Conservation (phyloP, 2,329 filamentous ascomycete genomes). For the Gremmenia infestans region DNA sequence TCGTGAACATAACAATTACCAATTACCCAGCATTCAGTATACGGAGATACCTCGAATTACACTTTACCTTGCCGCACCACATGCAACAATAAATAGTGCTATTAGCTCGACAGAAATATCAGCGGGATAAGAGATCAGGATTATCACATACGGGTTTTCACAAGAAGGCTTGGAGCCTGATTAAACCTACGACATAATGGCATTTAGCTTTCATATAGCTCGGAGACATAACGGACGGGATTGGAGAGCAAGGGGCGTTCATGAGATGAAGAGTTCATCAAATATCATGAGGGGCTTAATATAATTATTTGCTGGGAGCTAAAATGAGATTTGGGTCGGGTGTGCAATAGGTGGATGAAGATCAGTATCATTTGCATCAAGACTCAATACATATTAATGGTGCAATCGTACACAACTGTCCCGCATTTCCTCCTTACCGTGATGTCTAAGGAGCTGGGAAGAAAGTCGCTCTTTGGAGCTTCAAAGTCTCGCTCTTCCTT, state of each 20-base stretch:
- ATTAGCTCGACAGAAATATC: not conserved
- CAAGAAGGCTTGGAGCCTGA: not conserved
- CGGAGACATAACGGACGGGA: not conserved
- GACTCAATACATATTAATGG: too few relatives aligned
- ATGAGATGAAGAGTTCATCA: not conserved
- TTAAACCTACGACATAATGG: not conserved
- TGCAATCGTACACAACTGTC: too few relatives aligned
- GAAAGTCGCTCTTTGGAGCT: too few relatives aligned
- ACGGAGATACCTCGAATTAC: not conserved
- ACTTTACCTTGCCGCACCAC: not conserved
- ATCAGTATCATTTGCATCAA: too few relatives aligned
- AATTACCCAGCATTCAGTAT: not conserved
- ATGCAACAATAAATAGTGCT: not conserved
- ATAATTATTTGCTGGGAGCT: not conserved
- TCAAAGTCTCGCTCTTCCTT: too few relatives aligned
- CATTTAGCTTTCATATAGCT: not conserved
- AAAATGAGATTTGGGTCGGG: too few relatives aligned
- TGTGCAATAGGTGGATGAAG: too few relatives aligned
- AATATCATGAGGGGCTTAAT: not conserved
- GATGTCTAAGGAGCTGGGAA: too few relatives aligned
- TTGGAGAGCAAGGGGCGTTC: not conserved
- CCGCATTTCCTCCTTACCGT: too few relatives aligned
- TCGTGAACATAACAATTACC: not conserved
- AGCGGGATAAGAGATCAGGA: not conserved
- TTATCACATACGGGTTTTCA: not conserved